Conservation (phyloP, 805 yeast species). For the Sugiyamaella lignohabitans region DNA sequence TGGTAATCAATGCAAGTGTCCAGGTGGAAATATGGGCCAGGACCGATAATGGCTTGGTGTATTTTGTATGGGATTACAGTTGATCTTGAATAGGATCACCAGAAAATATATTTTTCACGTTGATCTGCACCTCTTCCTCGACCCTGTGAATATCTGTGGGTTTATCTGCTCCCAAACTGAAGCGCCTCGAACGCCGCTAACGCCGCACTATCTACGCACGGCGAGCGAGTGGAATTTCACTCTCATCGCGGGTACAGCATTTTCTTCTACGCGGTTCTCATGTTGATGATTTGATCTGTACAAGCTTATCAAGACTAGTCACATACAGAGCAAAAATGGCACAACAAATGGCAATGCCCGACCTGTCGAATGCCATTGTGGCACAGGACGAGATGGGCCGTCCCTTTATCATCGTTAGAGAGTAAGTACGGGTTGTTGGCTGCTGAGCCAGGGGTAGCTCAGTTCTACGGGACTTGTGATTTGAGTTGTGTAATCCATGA, state of each 20-base stretch:
- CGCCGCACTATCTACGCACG: too few relatives aligned
- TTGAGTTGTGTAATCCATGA: too few relatives aligned
- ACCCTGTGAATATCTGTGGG: too few relatives aligned
- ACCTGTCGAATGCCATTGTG: conserved; percentile 94
- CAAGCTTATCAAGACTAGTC: too few relatives aligned
- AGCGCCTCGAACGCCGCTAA: too few relatives aligned
- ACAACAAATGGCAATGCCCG: conserved; percentile 53
- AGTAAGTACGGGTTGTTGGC: conserved; percentile 40
- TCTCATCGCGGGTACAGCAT: too few relatives aligned
- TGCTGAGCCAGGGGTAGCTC: too few relatives aligned
- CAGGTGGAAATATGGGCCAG: neutral
- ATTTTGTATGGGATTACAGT: too few relatives aligned
- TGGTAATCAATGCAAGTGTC: conserved; percentile 26
- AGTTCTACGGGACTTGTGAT: too few relatives aligned
- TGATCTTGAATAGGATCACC: neutral
- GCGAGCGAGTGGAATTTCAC: too few relatives aligned
- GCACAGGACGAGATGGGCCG: conserved; percentile 99
- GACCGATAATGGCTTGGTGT: too few relatives aligned
- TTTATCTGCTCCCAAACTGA: too few relatives aligned
- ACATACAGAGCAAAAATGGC: conserved; percentile 14
- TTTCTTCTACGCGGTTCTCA: neutral
- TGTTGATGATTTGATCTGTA: neutral
- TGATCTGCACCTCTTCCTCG: neutral
- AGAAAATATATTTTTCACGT: neutral
- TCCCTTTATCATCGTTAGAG: conserved; percentile 95